Conservation (phyloP, 2,329 filamentous ascomycete genomes). For the Trichoderma sp. region DNA sequence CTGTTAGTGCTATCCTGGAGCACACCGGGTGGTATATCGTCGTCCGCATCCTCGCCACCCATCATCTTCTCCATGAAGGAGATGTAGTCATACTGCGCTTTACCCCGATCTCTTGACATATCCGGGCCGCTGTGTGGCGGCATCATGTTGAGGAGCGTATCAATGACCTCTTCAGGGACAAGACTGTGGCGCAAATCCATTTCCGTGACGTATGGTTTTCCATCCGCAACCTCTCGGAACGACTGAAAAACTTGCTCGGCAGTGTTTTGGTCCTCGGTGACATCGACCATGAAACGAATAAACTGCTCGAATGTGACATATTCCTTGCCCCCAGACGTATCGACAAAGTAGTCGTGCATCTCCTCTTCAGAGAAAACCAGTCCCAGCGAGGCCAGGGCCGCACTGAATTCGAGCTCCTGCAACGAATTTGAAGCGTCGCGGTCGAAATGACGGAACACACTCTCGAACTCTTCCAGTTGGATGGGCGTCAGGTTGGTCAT, state of each 20-base stretch:
- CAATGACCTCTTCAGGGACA: constrained; percentile 95
- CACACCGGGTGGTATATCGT: constrained; percentile 29
- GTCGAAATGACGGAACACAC: constrained; percentile 96
- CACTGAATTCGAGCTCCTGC: constrained; percentile 92
- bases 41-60: constrained; percentile 35
- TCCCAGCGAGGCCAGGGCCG: constrained; percentile 89
- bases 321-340: constrained; percentile 75
- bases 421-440: constrained; percentile 86
- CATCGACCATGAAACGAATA: constrained; percentile 98
- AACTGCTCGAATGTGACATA: constrained; percentile 97
- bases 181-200: constrained; percentile 92
- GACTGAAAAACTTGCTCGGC: constrained; percentile 98
- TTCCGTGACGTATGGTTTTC: constrained; percentile 98
- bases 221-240: constrained; percentile 95
- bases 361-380: constrained; percentile 96
- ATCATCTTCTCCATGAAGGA: constrained; percentile 93
- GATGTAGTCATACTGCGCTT: constrained; percentile 93
- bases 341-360: constrained; percentile 93
- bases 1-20: constrained; percentile 37
- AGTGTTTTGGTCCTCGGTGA: constrained; percentile 97
- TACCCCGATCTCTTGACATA: constrained; percentile 76
- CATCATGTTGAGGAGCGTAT: constrained; percentile 84
- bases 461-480: constrained; percentile 97
- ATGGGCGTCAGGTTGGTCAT: constrained; percentile 99
- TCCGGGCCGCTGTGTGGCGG: constrained; percentile 81